These are phyloP conservation scores for Linum tenue DNA, from an alignment of 345 rosid genomes.

Conservation along the genomic window DNA sequence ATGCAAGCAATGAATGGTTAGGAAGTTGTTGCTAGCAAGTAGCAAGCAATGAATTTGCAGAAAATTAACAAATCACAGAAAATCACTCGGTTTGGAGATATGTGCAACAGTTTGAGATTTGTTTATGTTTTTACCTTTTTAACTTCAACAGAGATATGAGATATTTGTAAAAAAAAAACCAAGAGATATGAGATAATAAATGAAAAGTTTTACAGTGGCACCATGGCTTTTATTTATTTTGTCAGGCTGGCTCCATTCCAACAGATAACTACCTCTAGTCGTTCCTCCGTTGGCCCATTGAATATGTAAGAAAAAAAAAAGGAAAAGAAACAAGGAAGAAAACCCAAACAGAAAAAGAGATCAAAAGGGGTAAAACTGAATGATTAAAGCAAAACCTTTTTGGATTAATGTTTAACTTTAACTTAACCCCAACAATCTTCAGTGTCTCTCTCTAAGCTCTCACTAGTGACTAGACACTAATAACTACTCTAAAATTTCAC, in stretches of 20 bases:
- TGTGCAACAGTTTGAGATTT: too few relatives aligned
- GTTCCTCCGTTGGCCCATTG: background rate
- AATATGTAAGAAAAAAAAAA: background rate
- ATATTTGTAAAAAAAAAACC: too few relatives aligned
- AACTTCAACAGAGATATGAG: too few relatives aligned
- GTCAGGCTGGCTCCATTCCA: background rate
- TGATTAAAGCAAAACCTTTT: constrained; percentile 10
- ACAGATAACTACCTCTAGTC: background rate
- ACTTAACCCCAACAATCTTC: background rate
- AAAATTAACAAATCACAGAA: too few relatives aligned
- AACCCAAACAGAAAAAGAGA: background rate
- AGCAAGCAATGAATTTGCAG: too few relatives aligned
- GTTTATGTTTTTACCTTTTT: too few relatives aligned
- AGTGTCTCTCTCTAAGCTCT: background rate
- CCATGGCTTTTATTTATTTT: too few relatives aligned
- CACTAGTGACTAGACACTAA: too few relatives aligned
- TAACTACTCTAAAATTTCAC: background rate
- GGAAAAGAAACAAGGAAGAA: background rate
- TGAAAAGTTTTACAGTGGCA: background rate
- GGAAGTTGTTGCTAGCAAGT: too few relatives aligned
- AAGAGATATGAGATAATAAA: too few relatives aligned
- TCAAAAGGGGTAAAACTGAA: constrained; percentile 9
- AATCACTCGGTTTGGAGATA: too few relatives aligned
- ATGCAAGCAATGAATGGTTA: too few relatives aligned
- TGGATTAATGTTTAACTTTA: background rate